A percentile compares a stretch with the other conserved stretches of the same genome.
These are phyloP conservation scores for Silene uniflora DNA, from an alignment of 148 eudicot genomes.

Conservation along the genomic window DNA sequence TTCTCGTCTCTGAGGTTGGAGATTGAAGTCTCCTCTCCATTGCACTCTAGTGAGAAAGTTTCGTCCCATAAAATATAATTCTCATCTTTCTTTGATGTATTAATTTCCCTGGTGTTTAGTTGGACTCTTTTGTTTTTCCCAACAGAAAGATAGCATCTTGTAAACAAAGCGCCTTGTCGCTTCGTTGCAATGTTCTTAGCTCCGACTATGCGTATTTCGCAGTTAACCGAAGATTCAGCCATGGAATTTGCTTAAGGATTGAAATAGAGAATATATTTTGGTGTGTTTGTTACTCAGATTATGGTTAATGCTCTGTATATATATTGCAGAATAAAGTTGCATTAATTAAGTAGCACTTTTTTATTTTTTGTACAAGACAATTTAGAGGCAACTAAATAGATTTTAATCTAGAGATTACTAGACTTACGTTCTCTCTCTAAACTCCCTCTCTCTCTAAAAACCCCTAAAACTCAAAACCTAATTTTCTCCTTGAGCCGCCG, in stretches of 20 bases:
- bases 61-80: conserved; percentile 37
- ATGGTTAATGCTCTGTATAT: conserved; percentile 9
- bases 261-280: too few relatives aligned
- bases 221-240: conserved; percentile 30
- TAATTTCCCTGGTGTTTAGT: conserved; percentile 41
- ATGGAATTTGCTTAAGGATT: too few relatives aligned
- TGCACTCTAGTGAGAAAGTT: conserved; percentile 46
- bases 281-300: background rate
- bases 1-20: conserved; percentile 21
- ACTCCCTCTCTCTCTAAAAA: too few relatives aligned
- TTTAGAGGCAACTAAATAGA: conserved; percentile 10
- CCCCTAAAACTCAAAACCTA: too few relatives aligned
- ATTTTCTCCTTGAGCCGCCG: too few relatives aligned
- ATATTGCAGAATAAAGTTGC: conserved; percentile 13
- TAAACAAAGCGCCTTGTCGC: conserved; percentile 31
- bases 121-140: conserved; percentile 44
- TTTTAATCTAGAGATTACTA: too few relatives aligned
- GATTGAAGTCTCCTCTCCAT: conserved; percentile 33
- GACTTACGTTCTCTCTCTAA: too few relatives aligned
- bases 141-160: conserved; percentile 47
- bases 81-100: conserved; percentile 23
- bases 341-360: too few relatives aligned
- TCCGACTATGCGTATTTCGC: conserved; percentile 39
- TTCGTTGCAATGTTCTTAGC: conserved; percentile 41
- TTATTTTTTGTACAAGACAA: background rate